phyloP scores from a whole-genome alignment of 805 yeast species.

The Cyberlindnera bimundalis region DNA sequence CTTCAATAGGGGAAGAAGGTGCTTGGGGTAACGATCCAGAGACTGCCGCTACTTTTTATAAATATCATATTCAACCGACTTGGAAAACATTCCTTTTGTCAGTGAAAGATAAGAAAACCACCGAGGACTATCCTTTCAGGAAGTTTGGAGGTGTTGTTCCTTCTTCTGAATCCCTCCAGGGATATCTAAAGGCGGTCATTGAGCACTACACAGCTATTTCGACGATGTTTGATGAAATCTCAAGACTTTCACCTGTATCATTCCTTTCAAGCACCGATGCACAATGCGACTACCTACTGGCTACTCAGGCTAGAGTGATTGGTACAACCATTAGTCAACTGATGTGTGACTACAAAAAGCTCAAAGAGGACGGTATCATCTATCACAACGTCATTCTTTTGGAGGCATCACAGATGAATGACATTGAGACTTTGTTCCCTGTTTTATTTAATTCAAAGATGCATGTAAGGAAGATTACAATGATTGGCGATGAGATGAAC shows the following conservation, averaged over 20 bases:
- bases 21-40: constrained; percentile 36
- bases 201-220: constrained; percentile 18
- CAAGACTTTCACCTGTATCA: constrained; percentile 29
- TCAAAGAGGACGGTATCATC: constrained; percentile 3
- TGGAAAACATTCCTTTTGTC: constrained; percentile 13
- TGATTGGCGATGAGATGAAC: constrained; percentile 35
- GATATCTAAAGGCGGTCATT: neutral
- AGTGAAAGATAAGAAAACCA: neutral
- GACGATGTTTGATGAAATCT: constrained; percentile 25
- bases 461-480: constrained; percentile 26
- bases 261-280: constrained; percentile 16
- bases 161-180: neutral
- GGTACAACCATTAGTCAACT: constrained; percentile 25
- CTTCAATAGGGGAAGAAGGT: constrained; percentile 30
- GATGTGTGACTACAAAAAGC: constrained; percentile 7
- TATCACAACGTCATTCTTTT: constrained; percentile 32
- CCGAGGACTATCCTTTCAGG: constrained; percentile 18
- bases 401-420: constrained; percentile 34
- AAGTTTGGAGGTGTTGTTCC: neutral
- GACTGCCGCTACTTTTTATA: constrained; percentile 34
- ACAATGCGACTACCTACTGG: constrained; percentile 23
- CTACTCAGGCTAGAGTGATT: constrained; percentile 29
- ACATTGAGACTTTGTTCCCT: constrained; percentile 32
- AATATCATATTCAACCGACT: constrained; percentile 20
- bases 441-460: constrained; percentile 17